Evolutionary conservation across 169 alveolate genomes (phyloP), one percentile per base, ranked within the genome.

Genomic region (Besnoitia besnoiti): DNA sequence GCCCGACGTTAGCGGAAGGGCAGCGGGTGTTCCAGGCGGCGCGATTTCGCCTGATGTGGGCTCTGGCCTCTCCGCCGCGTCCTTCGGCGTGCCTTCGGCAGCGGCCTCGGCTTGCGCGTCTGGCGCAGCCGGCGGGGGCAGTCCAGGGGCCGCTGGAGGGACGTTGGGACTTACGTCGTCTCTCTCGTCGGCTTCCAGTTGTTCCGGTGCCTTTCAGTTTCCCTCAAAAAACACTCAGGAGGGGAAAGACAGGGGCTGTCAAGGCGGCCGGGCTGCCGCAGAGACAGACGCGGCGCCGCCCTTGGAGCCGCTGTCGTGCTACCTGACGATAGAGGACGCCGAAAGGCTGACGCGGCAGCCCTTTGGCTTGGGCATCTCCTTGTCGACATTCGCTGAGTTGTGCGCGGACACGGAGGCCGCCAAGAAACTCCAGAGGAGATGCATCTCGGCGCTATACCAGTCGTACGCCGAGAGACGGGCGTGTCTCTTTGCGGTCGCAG

Each of bases 381-480:
- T 91, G 89, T 47, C 46, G 55, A 80, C 91, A 2, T 91, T 91
- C 39, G 91, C 85, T 21, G 88, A 82, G 91, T 90, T 91, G 88
- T 77, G 59, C 85, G 85, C 55, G 91, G 90, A 91, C 10, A 88
- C 82, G 1, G 42, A 21, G 61, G 67, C 50, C 21, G 94, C 94
- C 59, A 89, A 84, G 91, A 85, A 49, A 73, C 91, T 91, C 19
- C 55, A 89, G 77, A 37, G 14, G n/a, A 85, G 88, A 27, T 91
- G 94, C 39, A 80, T 89, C 49, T 47, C 59, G 42, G 94, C 94
- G 21, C 91, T 91, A 61, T 89, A 84, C 55, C 94, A 91, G 88
- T 91, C 94, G 8, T 91, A 91, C 80, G 87, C 91, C 21, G 94
- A 91, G 80, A 85, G 94, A 0, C 88, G 85, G 35, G 91, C 94